Conservation (phyloP, 331 rosid species). For the Telfairia occidentalis region DNA sequence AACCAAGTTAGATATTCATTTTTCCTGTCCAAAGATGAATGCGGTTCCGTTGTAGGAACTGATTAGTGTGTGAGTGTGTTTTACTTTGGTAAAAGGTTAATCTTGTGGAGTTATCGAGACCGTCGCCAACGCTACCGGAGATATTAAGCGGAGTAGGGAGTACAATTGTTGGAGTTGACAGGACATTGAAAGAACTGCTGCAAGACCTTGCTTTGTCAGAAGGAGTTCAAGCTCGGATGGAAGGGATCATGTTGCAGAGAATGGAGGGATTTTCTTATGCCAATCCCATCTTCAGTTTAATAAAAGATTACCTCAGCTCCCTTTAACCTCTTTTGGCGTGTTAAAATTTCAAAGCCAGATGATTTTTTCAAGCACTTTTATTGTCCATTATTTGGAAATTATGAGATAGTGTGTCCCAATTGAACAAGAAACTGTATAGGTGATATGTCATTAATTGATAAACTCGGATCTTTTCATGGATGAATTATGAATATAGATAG, state of each 20-base stretch:
- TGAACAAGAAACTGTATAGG: neutral
- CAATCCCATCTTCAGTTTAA: slow-evolving; percentile 52
- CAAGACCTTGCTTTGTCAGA: slow-evolving; percentile 43
- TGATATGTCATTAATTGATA: neutral
- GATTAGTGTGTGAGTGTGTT: neutral
- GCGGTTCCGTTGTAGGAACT: neutral
- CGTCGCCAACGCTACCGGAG: slow-evolving; percentile 59
- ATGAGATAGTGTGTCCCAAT: neutral
- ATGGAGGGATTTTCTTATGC: slow-evolving; percentile 52
- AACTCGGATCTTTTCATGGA: neutral
- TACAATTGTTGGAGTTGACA: slow-evolving; percentile 53
- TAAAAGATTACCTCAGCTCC: slow-evolving; percentile 61
- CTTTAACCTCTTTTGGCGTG: slow-evolving; percentile 18
- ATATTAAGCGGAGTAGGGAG: slow-evolving; percentile 50
- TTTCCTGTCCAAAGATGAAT: neutral
- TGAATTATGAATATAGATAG: no score
- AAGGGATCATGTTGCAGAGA: slow-evolving; percentile 66
- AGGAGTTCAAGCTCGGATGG: slow-evolving; percentile 94
- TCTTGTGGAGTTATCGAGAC: slow-evolving; percentile 69
- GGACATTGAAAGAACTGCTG: slow-evolving; percentile 39
- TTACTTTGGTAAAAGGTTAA: slow-evolving; percentile 39
- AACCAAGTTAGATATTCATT: neutral
- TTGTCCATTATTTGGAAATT: neutral
- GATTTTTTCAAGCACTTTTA: neutral
- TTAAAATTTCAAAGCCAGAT: neutral